These are phyloP conservation scores for Cyclospora cayetanensis DNA, from an alignment of 169 alveolate species.

Conservation along the genomic window DNA sequence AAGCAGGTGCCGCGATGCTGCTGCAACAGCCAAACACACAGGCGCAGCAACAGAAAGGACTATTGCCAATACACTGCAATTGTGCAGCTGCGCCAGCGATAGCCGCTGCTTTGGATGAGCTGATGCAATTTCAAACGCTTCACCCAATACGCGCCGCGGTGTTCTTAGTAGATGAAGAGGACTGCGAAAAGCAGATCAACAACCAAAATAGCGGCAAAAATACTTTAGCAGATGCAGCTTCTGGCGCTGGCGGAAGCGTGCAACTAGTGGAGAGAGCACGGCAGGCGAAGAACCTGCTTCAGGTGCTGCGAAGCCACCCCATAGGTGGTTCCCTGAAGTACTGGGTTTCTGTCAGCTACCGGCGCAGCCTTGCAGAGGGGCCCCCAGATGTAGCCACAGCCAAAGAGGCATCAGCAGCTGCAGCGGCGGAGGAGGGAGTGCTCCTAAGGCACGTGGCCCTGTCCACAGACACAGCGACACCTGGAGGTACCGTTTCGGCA, in stretches of 20 bases:
- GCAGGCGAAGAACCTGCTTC: background rate
- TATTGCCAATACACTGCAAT: constrained; percentile 10
- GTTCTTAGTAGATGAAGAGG: constrained; percentile 11
- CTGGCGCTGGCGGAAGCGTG: background rate
- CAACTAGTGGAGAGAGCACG: background rate
- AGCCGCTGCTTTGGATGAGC: constrained; percentile 16
- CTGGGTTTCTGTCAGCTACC: constrained; percentile 1
- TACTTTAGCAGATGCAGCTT: background rate
- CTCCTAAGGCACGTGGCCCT: background rate
- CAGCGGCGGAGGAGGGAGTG: background rate
- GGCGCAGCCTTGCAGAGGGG: constrained; percentile 5
- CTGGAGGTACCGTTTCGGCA: background rate
- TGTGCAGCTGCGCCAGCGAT: background rate
- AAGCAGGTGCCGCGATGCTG: constrained; percentile 2
- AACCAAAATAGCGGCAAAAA: background rate
- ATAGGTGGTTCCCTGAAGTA: background rate
- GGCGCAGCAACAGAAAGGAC: background rate
- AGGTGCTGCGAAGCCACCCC: constrained; percentile 39
- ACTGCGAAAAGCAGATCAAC: constrained; percentile 2
- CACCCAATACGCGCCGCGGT: constrained; percentile 17
- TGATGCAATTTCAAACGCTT: background rate
- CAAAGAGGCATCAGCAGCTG: background rate
- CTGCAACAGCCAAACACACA: constrained; percentile 7
- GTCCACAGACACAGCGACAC: background rate
- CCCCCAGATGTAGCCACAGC: constrained; percentile 5